These are phyloP conservation scores for Fusarium papillatum DNA, from an alignment of 2,329 filamentous ascomycete genomes.

Conservation along the genomic window DNA sequence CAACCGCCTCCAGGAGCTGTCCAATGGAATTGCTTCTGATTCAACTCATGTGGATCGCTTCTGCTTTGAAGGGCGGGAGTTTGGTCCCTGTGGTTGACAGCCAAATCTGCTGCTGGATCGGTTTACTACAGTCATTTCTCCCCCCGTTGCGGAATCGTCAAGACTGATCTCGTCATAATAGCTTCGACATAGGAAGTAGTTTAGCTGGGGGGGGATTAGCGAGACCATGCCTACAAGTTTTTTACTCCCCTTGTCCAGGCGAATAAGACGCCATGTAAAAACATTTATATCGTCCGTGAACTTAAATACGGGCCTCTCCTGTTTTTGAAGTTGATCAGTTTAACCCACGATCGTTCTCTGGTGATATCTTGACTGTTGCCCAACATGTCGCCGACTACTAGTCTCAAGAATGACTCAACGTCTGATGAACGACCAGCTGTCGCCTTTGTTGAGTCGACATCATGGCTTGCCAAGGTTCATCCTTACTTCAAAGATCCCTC, in stretches of 20 bases:
- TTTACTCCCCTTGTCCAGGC: not conserved
- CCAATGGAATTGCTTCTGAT: conserved; percentile 4
- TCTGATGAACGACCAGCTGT: not conserved
- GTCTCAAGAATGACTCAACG: conserved; percentile 12
- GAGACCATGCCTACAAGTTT: not conserved
- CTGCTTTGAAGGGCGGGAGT: not conserved
- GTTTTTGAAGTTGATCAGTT: not conserved
- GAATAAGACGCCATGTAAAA: not conserved
- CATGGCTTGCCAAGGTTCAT: conserved; percentile 47
- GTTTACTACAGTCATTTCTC: conserved; percentile 7
- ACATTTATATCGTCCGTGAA: not conserved
- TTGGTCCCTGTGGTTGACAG: not conserved
- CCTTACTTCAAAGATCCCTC: conserved; percentile 46
- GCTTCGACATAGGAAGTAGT: conserved; percentile 2
- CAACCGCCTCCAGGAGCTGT: not conserved
- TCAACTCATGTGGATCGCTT: not conserved
- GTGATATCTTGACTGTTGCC: not conserved
- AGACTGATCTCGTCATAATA: conserved; percentile 23
- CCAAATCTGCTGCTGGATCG: not conserved
- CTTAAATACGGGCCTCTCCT: not conserved
- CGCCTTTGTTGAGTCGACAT: conserved; percentile 20
- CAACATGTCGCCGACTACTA: conserved; percentile 23
- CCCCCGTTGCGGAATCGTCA: not conserved
- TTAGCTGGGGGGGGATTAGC: not conserved
- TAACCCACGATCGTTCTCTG: not conserved